phyloP scores from a whole-genome alignment of 345 rosid species.

The Eucalyptus curtisii region DNA sequence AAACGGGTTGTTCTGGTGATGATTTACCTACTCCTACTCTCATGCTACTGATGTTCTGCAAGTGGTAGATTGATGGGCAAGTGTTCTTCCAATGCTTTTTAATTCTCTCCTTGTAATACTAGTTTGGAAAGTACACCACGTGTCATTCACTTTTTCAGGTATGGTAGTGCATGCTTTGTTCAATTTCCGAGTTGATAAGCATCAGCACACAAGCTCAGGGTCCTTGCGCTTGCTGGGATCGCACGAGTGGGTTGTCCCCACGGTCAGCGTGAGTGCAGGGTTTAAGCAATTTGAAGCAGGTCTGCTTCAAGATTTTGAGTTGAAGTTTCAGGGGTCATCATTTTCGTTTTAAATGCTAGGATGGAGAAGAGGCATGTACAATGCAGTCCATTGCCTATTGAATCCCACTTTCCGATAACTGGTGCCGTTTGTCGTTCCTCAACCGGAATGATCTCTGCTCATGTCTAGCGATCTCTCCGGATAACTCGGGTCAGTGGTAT shows the following conservation, averaged over 20 bases:
- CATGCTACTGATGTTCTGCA: background rate
- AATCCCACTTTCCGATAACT: background rate
- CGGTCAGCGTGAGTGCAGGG: background rate
- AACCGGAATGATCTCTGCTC: background rate
- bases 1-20: background rate
- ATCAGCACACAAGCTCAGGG: background rate
- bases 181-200: background rate
- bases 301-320: background rate
- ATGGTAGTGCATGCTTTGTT: background rate
- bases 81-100: background rate
- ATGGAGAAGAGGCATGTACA: background rate
- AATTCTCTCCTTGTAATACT: background rate
- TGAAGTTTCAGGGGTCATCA: background rate
- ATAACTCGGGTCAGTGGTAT: background rate
- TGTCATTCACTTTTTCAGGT: background rate
- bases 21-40: background rate
- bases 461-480: background rate
- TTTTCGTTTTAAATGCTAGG: background rate
- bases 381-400: background rate
- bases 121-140: background rate
- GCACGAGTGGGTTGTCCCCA: background rate
- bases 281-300: background rate
- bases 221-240: background rate
- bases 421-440: background rate
- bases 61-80: background rate